Evolutionary conservation across 768 basidiomycete genomes (phyloP).

Genomic region (Naganishia vishniacii): DNA sequence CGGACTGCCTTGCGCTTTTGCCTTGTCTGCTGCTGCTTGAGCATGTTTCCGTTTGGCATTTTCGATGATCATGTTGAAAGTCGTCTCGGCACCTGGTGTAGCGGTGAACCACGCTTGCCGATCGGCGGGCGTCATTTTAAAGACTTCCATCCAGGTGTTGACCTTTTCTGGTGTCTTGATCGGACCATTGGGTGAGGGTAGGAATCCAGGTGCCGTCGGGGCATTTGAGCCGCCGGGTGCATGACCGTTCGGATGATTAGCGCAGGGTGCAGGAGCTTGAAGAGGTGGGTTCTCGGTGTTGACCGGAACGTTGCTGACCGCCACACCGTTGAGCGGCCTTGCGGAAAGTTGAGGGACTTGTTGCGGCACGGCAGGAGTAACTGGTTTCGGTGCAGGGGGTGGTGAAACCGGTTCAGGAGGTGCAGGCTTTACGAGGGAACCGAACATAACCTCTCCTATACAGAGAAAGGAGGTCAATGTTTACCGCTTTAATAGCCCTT

Average conservation of each 20-base stretch:
- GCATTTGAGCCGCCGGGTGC: background rate
- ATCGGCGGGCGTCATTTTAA: constrained; percentile 9
- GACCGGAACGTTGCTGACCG: no score
- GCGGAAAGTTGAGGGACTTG: no score
- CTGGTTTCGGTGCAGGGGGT: background rate
- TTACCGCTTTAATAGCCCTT: no score
- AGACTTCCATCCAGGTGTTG: constrained; percentile 13
- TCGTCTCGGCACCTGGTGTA: constrained; percentile 2
- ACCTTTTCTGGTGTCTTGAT: background rate
- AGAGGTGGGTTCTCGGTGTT: background rate
- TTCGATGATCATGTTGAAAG: constrained; percentile 11
- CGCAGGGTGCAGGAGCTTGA: background rate
- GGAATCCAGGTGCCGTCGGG: background rate
- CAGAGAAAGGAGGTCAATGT: background rate
- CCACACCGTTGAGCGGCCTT: no score
- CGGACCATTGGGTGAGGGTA: constrained; percentile 6
- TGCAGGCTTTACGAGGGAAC: background rate
- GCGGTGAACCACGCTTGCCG: constrained; percentile 7
- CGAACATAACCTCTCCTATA: background rate
- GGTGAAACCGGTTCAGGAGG: background rate
- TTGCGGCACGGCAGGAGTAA: background rate
- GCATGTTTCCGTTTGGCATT: constrained; percentile 17
- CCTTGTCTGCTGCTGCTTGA: background rate
- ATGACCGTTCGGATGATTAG: background rate
- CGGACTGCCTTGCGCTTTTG: background rate